These are phyloP conservation scores for Xylaria venustula DNA, from an alignment of 495 filamentous ascomycete species.

Conservation along the genomic window DNA sequence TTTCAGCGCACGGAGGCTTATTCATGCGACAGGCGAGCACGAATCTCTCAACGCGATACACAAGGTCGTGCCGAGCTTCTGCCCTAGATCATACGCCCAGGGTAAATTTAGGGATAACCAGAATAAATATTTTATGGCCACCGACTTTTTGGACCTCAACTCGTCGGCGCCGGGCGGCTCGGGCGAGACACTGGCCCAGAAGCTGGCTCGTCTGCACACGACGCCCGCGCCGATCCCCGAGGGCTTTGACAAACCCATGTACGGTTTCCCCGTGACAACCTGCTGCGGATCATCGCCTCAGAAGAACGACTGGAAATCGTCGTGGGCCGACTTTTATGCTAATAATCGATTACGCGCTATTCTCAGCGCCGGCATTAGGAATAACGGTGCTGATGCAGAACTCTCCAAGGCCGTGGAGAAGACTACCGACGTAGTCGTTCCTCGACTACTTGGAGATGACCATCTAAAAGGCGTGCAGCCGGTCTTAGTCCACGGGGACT, in stretches of 20 bases:
- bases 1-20: conserved; percentile 11
- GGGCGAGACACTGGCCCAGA: conserved; percentile 61
- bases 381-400: conserved; percentile 63
- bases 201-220: conserved; percentile 77
- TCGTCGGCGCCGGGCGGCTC: conserved; percentile 35
- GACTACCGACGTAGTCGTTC: conserved; percentile 63
- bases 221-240: conserved; percentile 67
- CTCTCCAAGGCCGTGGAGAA: conserved; percentile 61
- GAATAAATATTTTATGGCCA: conserved; percentile 66
- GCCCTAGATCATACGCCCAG: conserved; percentile 68
- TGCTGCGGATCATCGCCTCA: conserved; percentile 85
- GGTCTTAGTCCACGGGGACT: conserved; percentile 83
- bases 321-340: conserved; percentile 83
- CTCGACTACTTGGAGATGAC: conserved; percentile 64
- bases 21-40: conserved; percentile 61
- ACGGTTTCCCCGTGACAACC: conserved; percentile 78
- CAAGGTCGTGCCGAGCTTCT: conserved; percentile 66
- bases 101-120: conserved; percentile 56
- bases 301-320: conserved; percentile 64
- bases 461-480: conserved; percentile 64
- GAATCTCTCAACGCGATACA: conserved; percentile 80
- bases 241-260: conserved; percentile 58
- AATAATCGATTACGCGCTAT: conserved; percentile 69
- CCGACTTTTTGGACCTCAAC: conserved; percentile 74
- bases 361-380: conserved; percentile 51